Evolutionary conservation across 768 basidiomycete genomes (phyloP).

Genomic region (Leccinum uliginosum): DNA sequence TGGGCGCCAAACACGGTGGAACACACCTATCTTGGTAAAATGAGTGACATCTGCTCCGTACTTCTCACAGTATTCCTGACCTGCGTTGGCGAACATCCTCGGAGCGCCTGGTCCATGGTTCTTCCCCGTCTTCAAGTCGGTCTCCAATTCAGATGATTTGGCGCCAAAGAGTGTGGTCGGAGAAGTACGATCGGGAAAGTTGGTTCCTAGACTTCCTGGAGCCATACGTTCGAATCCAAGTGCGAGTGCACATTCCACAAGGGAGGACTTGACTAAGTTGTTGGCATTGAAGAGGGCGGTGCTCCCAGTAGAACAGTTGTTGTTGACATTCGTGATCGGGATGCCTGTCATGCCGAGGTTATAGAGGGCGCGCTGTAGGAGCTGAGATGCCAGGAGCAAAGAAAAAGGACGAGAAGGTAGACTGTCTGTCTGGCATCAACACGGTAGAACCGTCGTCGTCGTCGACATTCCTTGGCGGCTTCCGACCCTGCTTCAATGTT

Average conservation of each 20-base stretch:
- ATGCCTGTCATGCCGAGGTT: conserved; percentile 80
- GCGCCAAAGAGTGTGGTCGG: conserved; percentile 45
- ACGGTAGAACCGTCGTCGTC: conserved; percentile 7
- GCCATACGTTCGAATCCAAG: conserved; percentile 87
- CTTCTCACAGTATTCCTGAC: conserved; percentile 72
- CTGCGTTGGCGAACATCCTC: conserved; percentile 68
- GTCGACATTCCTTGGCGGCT: conserved; percentile 1
- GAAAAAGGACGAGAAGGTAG: conserved; percentile 21
- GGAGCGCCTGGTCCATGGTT: conserved; percentile 71
- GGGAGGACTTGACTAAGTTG: conserved; percentile 62
- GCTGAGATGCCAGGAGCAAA: neutral
- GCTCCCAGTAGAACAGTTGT: conserved; percentile 82
- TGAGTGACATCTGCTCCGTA: conserved; percentile 64
- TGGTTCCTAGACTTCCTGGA: conserved; percentile 64
- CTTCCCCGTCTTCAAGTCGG: conserved; percentile 38
- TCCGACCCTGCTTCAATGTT: conserved; percentile 2
- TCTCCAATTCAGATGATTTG: conserved; percentile 48
- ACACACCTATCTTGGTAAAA: conserved; percentile 72
- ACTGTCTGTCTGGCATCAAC: conserved; percentile 16
- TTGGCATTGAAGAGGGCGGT: conserved; percentile 75
- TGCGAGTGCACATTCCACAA: conserved; percentile 71
- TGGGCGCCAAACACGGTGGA: neutral
- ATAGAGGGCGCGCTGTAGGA: conserved; percentile 64
- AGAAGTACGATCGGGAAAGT: conserved; percentile 50
- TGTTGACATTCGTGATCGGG: conserved; percentile 83